A percentile compares a stretch with the other conserved stretches of the same genome.
Evolutionary conservation across 1,139 yeast genomes (phyloP).

Genomic region (Zhuliangozyma blackwelliae): DNA sequence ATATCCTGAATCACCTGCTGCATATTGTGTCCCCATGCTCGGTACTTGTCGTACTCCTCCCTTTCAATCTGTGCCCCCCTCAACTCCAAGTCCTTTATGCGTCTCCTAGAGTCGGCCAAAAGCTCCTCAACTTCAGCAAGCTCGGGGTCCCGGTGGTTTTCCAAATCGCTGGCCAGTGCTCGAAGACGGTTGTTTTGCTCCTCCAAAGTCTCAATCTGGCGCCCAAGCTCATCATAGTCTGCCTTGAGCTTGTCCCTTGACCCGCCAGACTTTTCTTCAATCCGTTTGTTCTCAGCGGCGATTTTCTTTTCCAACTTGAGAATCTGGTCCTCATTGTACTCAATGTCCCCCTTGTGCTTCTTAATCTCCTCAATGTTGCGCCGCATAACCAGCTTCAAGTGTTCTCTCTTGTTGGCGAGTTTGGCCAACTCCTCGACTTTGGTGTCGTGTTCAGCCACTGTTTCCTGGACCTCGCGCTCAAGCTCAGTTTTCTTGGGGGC

Average conservation of each 20-base stretch:
- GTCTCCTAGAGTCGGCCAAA: constrained; percentile 1
- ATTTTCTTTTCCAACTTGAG: constrained; percentile 21
- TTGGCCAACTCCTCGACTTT: constrained; percentile 13
- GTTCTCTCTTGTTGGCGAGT: constrained; percentile 15
- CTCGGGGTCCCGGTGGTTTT: constrained; percentile 3
- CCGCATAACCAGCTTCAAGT: constrained; percentile 3
- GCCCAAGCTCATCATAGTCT: constrained; percentile 9
- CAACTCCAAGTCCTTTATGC: constrained; percentile 4
- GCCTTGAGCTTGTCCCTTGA: constrained; percentile 26
- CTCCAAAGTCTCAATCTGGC: constrained; percentile 10
- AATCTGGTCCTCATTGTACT: constrained; percentile 8
- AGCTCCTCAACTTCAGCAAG: constrained; percentile 3
- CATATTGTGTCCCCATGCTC: constrained; percentile 50
- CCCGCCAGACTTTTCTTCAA: constrained; percentile 39
- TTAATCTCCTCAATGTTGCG: constrained; percentile 12
- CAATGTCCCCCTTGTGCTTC: constrained; percentile 8
- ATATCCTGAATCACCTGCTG: constrained; percentile 41
- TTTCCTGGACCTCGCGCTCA: constrained; percentile 12
- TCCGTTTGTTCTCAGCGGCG: constrained; percentile 28
- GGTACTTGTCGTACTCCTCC: constrained; percentile 24
- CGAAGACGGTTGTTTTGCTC: not conserved
- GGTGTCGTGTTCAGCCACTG: constrained; percentile 9
- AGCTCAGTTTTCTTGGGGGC: constrained; percentile 13
- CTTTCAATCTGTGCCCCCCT: constrained; percentile 6
- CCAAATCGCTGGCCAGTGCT: constrained; percentile 8